Percentiles rank a stretch among this genome's conserved stretches.
Evolutionary conservation across 2,329 filamentous ascomycete species (phyloP).

Genomic region (Sclerotinia minor): DNA sequence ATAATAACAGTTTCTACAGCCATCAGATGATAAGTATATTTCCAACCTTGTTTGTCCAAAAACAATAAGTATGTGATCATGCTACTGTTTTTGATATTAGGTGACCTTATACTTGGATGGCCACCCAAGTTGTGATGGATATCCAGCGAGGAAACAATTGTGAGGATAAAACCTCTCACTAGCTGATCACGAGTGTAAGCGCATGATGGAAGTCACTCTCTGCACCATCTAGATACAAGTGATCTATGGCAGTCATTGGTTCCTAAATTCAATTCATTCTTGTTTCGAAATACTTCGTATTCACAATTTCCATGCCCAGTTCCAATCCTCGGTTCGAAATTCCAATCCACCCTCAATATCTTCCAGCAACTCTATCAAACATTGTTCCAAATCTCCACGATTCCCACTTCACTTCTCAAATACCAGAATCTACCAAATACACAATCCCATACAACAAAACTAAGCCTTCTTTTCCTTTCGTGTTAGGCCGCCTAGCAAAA

Average conservation of each 20-base stretch:
- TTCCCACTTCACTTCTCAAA: not conserved
- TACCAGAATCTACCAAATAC: not conserved
- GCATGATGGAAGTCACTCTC: not conserved
- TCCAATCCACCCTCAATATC: not conserved
- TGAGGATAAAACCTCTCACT: too few species aligned
- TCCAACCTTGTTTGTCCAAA: too few species aligned
- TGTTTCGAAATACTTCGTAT: not conserved
- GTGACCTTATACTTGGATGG: not conserved
- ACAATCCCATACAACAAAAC: not conserved
- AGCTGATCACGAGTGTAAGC: too few species aligned
- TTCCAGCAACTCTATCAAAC: not conserved
- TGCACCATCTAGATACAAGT: not conserved
- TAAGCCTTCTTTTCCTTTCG: not conserved
- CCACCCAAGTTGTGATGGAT: too few species aligned
- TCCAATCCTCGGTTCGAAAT: not conserved
- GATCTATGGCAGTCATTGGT: not conserved
- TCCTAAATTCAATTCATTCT: not conserved
- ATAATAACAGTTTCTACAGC: too few species aligned
- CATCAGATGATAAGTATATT: too few species aligned
- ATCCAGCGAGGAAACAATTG: too few species aligned
- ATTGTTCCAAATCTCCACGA: not conserved
- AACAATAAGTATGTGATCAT: not conserved
- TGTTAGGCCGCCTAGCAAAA: not conserved
- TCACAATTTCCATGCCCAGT: not conserved
- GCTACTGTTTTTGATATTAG: not conserved